Percentiles rank a stretch among this genome's conserved stretches.
phyloP scores from a whole-genome alignment of 352 stramenopile species.

The Globisporangium orthogonon region DNA sequence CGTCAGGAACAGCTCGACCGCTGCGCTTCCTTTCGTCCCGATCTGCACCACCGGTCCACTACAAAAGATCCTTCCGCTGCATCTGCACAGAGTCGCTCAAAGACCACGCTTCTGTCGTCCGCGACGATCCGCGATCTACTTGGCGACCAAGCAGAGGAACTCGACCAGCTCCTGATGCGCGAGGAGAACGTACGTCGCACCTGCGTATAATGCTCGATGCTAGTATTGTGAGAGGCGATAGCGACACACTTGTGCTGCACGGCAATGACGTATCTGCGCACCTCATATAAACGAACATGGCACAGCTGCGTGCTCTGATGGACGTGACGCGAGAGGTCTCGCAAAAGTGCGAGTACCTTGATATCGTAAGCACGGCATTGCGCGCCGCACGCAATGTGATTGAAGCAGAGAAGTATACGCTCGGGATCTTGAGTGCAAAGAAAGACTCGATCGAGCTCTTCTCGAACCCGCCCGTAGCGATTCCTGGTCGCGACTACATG shows the following conservation, averaged over 20 bases:
- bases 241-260: too few species aligned
- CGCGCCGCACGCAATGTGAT: slow-evolving; percentile 43
- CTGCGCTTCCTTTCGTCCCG: slow-evolving; percentile 24
- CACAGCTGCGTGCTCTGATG: slow-evolving; percentile 54
- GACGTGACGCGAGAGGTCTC: slow-evolving; percentile 55
- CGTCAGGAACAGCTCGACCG: slow-evolving; percentile 49
- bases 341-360: slow-evolving; percentile 38
- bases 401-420: slow-evolving; percentile 45
- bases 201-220: too few species aligned
- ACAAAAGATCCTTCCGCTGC: not conserved
- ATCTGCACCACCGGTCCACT: slow-evolving; percentile 14
- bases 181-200: slow-evolving; percentile 40
- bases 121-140: slow-evolving; percentile 49
- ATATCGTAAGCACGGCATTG: slow-evolving; percentile 51
- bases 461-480: slow-evolving; percentile 47
- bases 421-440: slow-evolving; percentile 58
- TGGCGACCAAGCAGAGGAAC: slow-evolving; percentile 38
- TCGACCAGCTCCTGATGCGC: slow-evolving; percentile 37
- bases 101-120: slow-evolving; percentile 31
- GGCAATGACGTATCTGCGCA: too few species aligned
- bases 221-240: too few species aligned
- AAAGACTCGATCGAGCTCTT: slow-evolving; percentile 54
- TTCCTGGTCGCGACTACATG: slow-evolving; percentile 39
- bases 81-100: slow-evolving; percentile 33
- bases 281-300: not conserved